A percentile compares a stretch with the other conserved stretches of the same genome.
phyloP scores from a whole-genome alignment of 345 rosid genomes.

The Trapa bicornis region DNA sequence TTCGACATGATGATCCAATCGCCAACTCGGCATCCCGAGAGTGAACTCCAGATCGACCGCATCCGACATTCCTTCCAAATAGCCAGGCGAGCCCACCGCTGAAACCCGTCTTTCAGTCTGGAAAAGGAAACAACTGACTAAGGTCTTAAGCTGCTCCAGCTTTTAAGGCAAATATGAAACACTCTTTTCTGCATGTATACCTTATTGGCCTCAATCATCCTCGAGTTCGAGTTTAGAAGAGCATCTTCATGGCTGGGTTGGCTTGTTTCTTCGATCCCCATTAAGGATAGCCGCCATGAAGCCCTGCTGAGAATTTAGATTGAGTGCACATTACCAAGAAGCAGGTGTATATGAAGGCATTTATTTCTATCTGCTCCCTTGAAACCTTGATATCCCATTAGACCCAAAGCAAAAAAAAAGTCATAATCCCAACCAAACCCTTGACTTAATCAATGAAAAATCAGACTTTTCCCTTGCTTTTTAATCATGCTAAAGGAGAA shows the following conservation, averaged over 20 bases:
- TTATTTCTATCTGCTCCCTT: no score
- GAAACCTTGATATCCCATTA: no score
- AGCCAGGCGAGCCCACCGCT: slow-evolving; percentile 14
- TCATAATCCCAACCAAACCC: slow-evolving; percentile 15
- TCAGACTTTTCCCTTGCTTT: neutral
- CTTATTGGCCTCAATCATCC: slow-evolving; percentile 21
- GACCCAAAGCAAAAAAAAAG: no score
- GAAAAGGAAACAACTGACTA: no score
- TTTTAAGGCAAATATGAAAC: neutral
- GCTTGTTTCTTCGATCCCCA: slow-evolving; percentile 25
- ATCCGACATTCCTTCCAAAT: slow-evolving; percentile 21
- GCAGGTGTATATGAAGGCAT: no score
- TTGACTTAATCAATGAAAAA: slow-evolving; percentile 14
- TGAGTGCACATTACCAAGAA: neutral
- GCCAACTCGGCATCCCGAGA: slow-evolving; percentile 77
- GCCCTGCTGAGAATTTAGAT: slow-evolving; percentile 11
- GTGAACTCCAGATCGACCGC: slow-evolving; percentile 66
- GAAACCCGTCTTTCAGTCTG: slow-evolving; percentile 5
- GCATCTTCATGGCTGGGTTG: slow-evolving; percentile 12
- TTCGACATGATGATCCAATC: slow-evolving; percentile 37
- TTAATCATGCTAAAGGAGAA: no score
- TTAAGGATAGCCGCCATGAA: slow-evolving; percentile 37
- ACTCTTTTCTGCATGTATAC: slow-evolving; percentile 11
- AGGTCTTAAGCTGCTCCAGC: no score
- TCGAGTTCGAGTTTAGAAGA: slow-evolving; percentile 14